Base-by-base conservation (phyloP, 257 asterid species). In the Solanum neorickii region DNA sequence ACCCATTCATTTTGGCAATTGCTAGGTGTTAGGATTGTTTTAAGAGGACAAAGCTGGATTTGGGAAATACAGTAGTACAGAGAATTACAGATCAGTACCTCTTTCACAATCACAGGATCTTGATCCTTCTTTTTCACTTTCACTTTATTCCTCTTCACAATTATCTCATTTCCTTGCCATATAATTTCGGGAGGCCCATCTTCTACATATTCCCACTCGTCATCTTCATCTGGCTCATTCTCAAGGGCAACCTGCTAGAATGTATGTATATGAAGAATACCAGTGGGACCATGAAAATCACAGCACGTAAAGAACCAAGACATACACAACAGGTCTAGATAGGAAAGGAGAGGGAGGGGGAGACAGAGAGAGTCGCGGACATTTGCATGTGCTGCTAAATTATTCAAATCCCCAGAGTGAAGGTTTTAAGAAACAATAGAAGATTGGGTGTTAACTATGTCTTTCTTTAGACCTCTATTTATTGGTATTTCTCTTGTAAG, bases 161-260 rank as follows among this genome's bases (percentile, higher is more conserved):
- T 97, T 75, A 97, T 97, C 92, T 97, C 99, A 91, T 97, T 95
- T 42, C 99, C 99, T 89, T 94, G 95, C 98, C 98, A 97, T 87
- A 95, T 95, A 89, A 97, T 94, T 93, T 94, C 99, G 27, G 99
- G 97, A 82, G 98, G 98, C 69, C 99, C 99, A 37, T 94, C 99
- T 88, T 97, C 98, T 87, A 94, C 92, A 87, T 97, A 97, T 91
- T 97, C 99, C 95, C 98, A 97, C 60, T 90, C 91, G 16, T 88
- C 99, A 88, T 92, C 95, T 65, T 91, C 97, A 78, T 91, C 91
- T 83, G 78, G 39, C 85, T 91, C 98, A 83, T 84, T 85, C 68
- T 91, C 95, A 84, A 60, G 33, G 73, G 87, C 95, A 87, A 52
- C 91, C 98, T 95, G 94, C 87, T 84, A 23, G 59, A 84, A 82